Conservation (phyloP, 1,139 yeast genomes). For the Taphrina communis region DNA sequence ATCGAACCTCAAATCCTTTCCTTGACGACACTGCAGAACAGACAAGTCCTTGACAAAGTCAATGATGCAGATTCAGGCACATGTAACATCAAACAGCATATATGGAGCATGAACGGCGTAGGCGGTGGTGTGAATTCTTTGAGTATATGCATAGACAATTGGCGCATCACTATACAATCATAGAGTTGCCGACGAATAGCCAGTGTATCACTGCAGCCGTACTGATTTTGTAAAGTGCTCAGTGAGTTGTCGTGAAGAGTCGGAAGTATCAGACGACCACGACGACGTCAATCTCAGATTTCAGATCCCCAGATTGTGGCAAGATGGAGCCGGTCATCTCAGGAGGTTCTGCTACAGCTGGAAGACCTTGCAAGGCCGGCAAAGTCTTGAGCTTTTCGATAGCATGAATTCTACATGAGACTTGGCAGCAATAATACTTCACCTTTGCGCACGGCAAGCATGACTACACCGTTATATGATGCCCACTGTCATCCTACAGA, state of each 20-base stretch:
- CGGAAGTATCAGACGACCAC: too few relatives aligned
- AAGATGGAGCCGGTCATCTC: slow-evolving; percentile 1
- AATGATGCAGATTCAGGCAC: background rate
- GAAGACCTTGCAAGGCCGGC: too few relatives aligned
- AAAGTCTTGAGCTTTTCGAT: too few relatives aligned
- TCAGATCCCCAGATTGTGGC: background rate
- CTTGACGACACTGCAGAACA: background rate
- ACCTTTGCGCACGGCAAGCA: background rate
- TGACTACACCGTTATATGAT: slow-evolving; percentile 24
- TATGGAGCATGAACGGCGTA: background rate
- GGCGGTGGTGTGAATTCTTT: background rate
- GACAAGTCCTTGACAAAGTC: background rate
- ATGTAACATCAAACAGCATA: background rate
- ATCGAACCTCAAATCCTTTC: background rate
- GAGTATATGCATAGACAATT: too few relatives aligned
- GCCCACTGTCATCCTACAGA: slow-evolving; percentile 45
- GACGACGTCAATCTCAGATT: too few relatives aligned
- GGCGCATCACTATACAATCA: too few relatives aligned
- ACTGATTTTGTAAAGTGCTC: too few relatives aligned
- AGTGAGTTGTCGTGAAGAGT: too few relatives aligned
- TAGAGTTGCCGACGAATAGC: too few relatives aligned
- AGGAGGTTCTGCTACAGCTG: background rate
- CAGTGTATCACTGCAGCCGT: too few relatives aligned
- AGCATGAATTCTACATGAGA: too few relatives aligned
- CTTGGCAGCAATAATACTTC: too few relatives aligned